phyloP scores from a whole-genome alignment of 2,329 filamentous ascomycete species.

The Talaromyces amestolkiae region DNA sequence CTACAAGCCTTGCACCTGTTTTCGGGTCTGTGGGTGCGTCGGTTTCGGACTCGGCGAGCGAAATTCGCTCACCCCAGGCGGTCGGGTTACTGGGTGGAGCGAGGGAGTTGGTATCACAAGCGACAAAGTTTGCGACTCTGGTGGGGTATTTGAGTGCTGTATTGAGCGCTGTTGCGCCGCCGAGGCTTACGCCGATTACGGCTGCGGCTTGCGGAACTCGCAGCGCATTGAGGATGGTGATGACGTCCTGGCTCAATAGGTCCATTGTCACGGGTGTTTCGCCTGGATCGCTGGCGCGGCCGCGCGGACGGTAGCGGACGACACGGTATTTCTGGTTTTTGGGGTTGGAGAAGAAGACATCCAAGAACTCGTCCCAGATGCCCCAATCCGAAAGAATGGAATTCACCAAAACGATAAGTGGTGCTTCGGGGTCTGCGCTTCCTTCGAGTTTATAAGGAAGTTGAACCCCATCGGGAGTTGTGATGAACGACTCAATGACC shows the following conservation, averaged over 20 bases:
- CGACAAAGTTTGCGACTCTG: slow-evolving; percentile 61
- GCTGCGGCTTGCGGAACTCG: slow-evolving; percentile 65
- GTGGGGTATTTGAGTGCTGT: slow-evolving; percentile 65
- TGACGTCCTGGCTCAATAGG: slow-evolving; percentile 66
- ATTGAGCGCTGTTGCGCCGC: slow-evolving; percentile 73
- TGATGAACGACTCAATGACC: slow-evolving; percentile 65
- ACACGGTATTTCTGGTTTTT: slow-evolving; percentile 64
- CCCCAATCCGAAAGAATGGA: slow-evolving; percentile 72
- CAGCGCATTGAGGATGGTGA: slow-evolving; percentile 64
- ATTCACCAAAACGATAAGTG: slow-evolving; percentile 73
- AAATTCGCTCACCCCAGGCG: slow-evolving; percentile 76
- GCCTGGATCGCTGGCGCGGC: slow-evolving; percentile 52
- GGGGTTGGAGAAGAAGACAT: slow-evolving; percentile 54
- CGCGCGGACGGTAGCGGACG: slow-evolving; percentile 74
- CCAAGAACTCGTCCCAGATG: slow-evolving; percentile 78
- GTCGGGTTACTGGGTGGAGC: slow-evolving; percentile 71
- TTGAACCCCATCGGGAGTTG: slow-evolving; percentile 64
- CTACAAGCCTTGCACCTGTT: slow-evolving; percentile 59
- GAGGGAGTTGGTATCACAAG: slow-evolving; percentile 75
- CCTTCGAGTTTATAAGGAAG: slow-evolving; percentile 77
- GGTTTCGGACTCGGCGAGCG: slow-evolving; percentile 56
- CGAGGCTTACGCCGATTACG: slow-evolving; percentile 75
- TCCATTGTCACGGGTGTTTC: slow-evolving; percentile 58
- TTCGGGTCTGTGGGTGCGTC: slow-evolving; percentile 40
- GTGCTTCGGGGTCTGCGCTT: slow-evolving; percentile 62